Conservation (phyloP, 2,329 filamentous ascomycete species). For the Chalaropsis thielavioides region DNA sequence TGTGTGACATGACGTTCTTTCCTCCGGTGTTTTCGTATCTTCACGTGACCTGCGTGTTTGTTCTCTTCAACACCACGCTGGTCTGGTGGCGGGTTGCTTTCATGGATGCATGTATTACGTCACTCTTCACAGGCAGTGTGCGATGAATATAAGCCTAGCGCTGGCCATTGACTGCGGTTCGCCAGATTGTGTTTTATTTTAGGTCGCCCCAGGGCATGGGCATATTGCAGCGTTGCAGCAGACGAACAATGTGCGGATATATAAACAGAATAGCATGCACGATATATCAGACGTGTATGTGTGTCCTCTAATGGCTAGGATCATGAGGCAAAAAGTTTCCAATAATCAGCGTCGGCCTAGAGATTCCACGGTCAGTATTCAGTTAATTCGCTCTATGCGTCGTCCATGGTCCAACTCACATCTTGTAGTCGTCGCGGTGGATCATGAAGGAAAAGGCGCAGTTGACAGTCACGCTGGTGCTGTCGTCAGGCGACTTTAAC, state of each 20-base stretch:
- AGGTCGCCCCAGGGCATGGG: background rate
- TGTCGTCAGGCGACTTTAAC: slow-evolving; percentile 64
- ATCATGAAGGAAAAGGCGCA: slow-evolving; percentile 99
- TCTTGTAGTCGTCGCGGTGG: slow-evolving; percentile 82
- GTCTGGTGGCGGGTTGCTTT: background rate
- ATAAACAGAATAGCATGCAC: background rate
- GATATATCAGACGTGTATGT: background rate
- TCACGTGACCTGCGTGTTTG: background rate
- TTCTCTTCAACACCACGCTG: background rate
- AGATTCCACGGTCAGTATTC: background rate
- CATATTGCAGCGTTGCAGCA: background rate
- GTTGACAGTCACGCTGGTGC: slow-evolving; percentile 58
- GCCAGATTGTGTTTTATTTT: background rate
- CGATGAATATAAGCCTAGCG: background rate
- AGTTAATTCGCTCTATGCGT: background rate
- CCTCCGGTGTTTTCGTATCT: background rate
- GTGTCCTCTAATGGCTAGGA: slow-evolving; percentile 25
- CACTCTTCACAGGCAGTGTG: background rate
- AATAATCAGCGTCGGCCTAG: slow-evolving; percentile 80
- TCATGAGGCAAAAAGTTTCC: slow-evolving; percentile 92
- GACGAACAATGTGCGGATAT: background rate
- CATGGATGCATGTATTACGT: background rate
- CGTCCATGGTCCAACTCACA: slow-evolving; percentile 45
- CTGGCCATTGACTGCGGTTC: background rate
- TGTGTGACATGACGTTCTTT: background rate